These are phyloP conservation scores for Lasiodiplodia gonubiensis DNA, from an alignment of 2,329 filamentous ascomycete species.

Conservation along the genomic window DNA sequence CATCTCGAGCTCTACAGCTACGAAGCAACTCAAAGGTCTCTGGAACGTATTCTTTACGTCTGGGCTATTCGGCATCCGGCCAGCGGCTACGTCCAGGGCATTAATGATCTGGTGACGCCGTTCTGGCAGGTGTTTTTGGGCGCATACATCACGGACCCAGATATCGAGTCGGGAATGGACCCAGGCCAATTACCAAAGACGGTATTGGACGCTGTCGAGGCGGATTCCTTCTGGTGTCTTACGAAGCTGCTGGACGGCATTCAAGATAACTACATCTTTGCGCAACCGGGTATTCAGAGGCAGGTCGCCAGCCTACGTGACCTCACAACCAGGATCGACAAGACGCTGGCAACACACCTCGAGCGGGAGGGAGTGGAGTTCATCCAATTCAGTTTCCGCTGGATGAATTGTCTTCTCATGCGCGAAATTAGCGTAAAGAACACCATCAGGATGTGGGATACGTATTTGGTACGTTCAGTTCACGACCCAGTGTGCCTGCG, in stretches of 20 bases:
- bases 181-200: constrained; percentile 89
- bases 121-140: constrained; percentile 98
- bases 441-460: constrained; percentile 99
- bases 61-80: constrained; percentile 98
- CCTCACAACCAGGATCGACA: constrained; percentile 88
- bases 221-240: constrained; percentile 97
- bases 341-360: constrained; percentile 81
- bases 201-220: constrained; percentile 94
- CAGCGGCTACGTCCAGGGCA: constrained; percentile 96
- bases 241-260: constrained; percentile 98
- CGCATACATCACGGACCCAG: constrained; percentile 90
- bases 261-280: constrained; percentile 98
- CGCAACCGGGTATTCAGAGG: constrained; percentile 93
- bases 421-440: constrained; percentile 95
- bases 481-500: neutral
- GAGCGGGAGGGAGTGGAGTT: constrained; percentile 94
- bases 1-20: constrained; percentile 95
- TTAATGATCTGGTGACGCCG: constrained; percentile 96
- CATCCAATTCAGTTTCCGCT: constrained; percentile 98
- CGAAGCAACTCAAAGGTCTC: constrained; percentile 90
- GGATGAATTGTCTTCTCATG: constrained; percentile 99
- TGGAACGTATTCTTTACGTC: constrained; percentile 94
- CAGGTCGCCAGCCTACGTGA: constrained; percentile 90
- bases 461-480: constrained; percentile 77
- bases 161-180: constrained; percentile 95